These are phyloP conservation scores for Talaromyces adpressus DNA, from an alignment of 495 filamentous ascomycete species.

Conservation along the genomic window DNA sequence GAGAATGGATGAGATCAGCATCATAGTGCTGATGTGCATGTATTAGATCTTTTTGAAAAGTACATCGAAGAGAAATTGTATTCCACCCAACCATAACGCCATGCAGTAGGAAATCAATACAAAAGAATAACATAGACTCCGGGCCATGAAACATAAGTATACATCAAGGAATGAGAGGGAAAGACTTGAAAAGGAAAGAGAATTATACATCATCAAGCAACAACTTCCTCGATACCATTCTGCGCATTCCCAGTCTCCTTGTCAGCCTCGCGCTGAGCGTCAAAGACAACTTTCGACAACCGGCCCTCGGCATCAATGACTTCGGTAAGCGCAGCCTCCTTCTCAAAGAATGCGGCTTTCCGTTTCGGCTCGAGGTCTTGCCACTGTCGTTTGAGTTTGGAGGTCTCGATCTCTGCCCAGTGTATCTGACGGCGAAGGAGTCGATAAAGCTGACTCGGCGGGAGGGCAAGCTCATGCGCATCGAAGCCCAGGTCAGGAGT, in stretches of 20 bases:
- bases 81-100: neutral
- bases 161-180: neutral
- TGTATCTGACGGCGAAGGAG: slow-evolving; percentile 70
- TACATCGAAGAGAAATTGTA: neutral
- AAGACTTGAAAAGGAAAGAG: neutral
- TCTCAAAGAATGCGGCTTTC: slow-evolving; percentile 75
- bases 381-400: slow-evolving; percentile 54
- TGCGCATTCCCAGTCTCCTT: slow-evolving; percentile 14
- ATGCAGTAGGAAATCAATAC: neutral
- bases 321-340: slow-evolving; percentile 62
- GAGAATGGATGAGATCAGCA: neutral
- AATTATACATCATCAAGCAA: neutral
- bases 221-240: slow-evolving; percentile 17
- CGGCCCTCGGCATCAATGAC: slow-evolving; percentile 50
- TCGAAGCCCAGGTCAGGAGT: slow-evolving; percentile 50
- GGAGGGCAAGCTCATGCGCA: slow-evolving; percentile 60
- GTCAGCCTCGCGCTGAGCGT: neutral
- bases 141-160: neutral
- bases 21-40: neutral
- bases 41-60: neutral
- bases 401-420: slow-evolving; percentile 71
- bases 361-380: slow-evolving; percentile 58
- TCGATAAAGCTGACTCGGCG: slow-evolving; percentile 60
- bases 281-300: slow-evolving; percentile 23
- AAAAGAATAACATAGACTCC: neutral